These are phyloP conservation scores for Pythium vanterpoolii DNA, from an alignment of 352 stramenopile species.

Conservation along the genomic window DNA sequence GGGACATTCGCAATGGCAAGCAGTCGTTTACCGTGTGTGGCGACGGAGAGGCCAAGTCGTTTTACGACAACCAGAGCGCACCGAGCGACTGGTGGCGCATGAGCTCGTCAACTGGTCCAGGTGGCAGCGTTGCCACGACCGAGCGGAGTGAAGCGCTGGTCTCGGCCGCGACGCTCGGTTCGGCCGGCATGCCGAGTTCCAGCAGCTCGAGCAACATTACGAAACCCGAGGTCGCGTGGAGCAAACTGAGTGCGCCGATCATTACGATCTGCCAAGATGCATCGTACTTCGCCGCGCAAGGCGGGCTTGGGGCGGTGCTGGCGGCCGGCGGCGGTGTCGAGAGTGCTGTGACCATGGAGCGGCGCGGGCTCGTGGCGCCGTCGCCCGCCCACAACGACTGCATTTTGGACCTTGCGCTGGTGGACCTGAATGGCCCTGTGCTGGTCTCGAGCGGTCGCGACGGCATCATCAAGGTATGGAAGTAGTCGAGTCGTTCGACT, in stretches of 20 bases:
- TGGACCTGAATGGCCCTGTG: conserved; percentile 89
- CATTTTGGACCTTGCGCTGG: conserved; percentile 94
- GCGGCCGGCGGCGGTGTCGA: conserved; percentile 57
- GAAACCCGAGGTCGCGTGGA: conserved; percentile 87
- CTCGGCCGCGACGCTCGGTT: conserved; percentile 31
- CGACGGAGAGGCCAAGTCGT: conserved; percentile 78
- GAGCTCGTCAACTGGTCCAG: conserved; percentile 42
- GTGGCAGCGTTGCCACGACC: conserved; percentile 21
- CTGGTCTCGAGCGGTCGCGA: conserved; percentile 93
- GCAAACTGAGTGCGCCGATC: conserved; percentile 75
- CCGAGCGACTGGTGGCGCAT: conserved; percentile 84
- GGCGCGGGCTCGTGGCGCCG: conserved; percentile 82
- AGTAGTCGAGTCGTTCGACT: too few species aligned
- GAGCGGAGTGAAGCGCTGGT: conserved; percentile 24
- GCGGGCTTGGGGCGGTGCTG: conserved; percentile 40
- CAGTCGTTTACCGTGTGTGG: conserved; percentile 93
- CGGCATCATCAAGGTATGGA: conserved; percentile 96
- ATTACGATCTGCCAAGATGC: conserved; percentile 86
- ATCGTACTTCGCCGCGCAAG: conserved; percentile 57
- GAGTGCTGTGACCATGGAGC: conserved; percentile 78
- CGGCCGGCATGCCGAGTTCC: not conserved
- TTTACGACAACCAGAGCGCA: conserved; percentile 83
- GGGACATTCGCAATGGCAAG: conserved; percentile 93
- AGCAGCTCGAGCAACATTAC: conserved; percentile 34
- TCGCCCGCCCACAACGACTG: conserved; percentile 92